Evolutionary conservation across 1,139 yeast genomes (phyloP), one percentile per base, ranked within the genome.

Genomic region (Hanseniaspora uvarum): DNA sequence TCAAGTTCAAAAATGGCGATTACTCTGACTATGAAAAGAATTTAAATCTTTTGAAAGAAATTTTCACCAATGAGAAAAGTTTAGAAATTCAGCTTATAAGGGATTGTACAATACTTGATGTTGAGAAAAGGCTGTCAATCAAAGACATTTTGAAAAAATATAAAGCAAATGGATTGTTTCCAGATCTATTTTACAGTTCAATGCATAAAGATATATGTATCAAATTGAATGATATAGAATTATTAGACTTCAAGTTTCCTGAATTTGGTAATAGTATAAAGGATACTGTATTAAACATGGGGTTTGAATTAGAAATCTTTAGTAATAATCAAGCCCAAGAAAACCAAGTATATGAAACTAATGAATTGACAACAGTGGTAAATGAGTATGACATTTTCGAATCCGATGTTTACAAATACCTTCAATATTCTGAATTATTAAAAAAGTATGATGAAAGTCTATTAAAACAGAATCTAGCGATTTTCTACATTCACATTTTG

Each of bases 1-100:
- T 86, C 72, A 85, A 83, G 67, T 92, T 85, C 67, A 82, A 82
- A 61, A 79, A 78, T 58, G 77, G 80, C 6, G 89, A 83, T 57
- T 82, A 76, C 61, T 12, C 40, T 1, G 24, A 63, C 65, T 8
- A 94, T 95, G 0, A 79, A 78, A 11, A 59, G 55, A 38, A 58
- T 56, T 28, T 53, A 73, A 75, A 24, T 76, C 83, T 48, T 72
- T 39, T 75, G 24, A 80, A 84, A 59, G 60, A 63, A 0, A 61
- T 71, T 3, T 49, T 46, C 40, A 72, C 86, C 1, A 73, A 75
- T 56, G 71, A 74, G 19, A 3, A 18, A 5, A 11, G 21, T 14
- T 44, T 44, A 12, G 46, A 44, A 44, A 31, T 31, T 14, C 46
- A 44, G 14, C 65, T 92, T 58, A 77, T 89, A 2, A 59, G 65